A percentile compares a stretch with the other conserved stretches of the same genome.
Evolutionary conservation across 257 asterid genomes (phyloP).

Genomic region (Vinca minor): DNA sequence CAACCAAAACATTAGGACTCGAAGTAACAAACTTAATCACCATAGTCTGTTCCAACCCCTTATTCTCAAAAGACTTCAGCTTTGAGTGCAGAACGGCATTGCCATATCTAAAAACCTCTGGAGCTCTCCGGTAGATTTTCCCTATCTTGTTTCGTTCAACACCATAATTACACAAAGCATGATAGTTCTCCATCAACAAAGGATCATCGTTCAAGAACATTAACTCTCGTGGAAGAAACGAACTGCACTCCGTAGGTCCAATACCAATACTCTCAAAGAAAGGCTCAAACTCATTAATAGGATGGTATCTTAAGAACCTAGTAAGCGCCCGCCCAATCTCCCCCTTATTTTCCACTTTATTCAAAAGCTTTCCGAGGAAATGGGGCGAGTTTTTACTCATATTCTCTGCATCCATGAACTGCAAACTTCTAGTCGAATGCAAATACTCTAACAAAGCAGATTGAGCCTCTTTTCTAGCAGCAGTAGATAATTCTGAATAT

Average conservation of each 20-base stretch:
- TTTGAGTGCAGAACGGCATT: constrained; percentile 36
- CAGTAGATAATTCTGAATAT: constrained; percentile 17
- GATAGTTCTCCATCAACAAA: constrained; percentile 49
- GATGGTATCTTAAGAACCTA: constrained; percentile 67
- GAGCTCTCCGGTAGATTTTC: constrained; percentile 44
- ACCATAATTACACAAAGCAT: constrained; percentile 57
- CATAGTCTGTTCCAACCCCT: constrained; percentile 42
- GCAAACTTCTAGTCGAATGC: constrained; percentile 62
- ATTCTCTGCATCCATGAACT: constrained; percentile 59
- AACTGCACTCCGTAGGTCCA: constrained; percentile 37
- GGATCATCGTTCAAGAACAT: constrained; percentile 62
- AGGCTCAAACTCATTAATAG: constrained; percentile 83
- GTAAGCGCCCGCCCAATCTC: constrained; percentile 36
- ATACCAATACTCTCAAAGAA: constrained; percentile 76
- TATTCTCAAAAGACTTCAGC: constrained; percentile 34
- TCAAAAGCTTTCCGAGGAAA: constrained; percentile 43
- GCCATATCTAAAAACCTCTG: constrained; percentile 42
- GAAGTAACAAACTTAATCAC: constrained; percentile 46
- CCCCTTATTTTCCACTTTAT: constrained; percentile 26
- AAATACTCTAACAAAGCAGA: constrained; percentile 61
- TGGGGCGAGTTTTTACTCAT: constrained; percentile 59
- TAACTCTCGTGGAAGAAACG: constrained; percentile 47
- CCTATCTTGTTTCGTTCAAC: constrained; percentile 47
- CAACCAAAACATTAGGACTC: constrained; percentile 47
- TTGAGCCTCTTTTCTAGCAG: constrained; percentile 44